Percentiles rank a stretch among this genome's conserved stretches.
phyloP scores from a whole-genome alignment of 805 yeast species.

The Teunomyces barrocoloradensis region DNA sequence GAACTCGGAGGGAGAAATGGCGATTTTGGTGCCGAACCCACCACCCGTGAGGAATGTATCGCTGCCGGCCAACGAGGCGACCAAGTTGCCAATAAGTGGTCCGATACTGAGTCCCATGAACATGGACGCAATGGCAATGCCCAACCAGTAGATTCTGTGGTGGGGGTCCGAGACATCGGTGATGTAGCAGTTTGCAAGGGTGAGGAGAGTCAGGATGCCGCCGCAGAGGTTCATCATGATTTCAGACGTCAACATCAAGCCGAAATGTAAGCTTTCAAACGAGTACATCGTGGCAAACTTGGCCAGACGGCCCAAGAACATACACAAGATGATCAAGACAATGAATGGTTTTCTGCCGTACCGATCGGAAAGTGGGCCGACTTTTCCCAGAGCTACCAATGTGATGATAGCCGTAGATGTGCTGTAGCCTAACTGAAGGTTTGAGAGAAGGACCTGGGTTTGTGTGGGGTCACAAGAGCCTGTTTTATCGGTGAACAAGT shows the following conservation, averaged over 20 bases:
- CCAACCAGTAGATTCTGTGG: constrained; percentile 56
- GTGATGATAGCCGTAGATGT: constrained; percentile 44
- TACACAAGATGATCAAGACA: constrained; percentile 14
- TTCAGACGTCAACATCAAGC: constrained; percentile 41
- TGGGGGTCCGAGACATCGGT: constrained; percentile 69
- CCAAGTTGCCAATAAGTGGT: constrained; percentile 55
- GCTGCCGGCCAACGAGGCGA: background rate
- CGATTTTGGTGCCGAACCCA: background rate
- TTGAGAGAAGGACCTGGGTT: constrained; percentile 43
- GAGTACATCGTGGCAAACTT: constrained; percentile 25
- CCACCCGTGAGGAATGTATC: background rate
- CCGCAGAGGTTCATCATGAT: constrained; percentile 58
- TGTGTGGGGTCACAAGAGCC: constrained; percentile 28
- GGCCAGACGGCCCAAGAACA: constrained; percentile 20
- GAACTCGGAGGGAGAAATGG: constrained; percentile 25
- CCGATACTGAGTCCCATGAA: constrained; percentile 64
- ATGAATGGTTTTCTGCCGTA: constrained; percentile 34
- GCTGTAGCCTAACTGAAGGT: constrained; percentile 44
- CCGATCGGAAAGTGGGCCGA: constrained; percentile 37
- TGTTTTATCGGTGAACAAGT: constrained; percentile 5
- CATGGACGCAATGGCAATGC: constrained; percentile 56
- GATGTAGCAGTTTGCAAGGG: constrained; percentile 65
- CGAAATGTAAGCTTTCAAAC: constrained; percentile 28
- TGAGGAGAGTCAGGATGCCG: constrained; percentile 52
- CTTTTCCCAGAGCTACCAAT: constrained; percentile 55